Evolutionary conservation across 805 yeast genomes (phyloP), one percentile per base, ranked within the genome.

Genomic region (Lipomyces mesembrius): DNA sequence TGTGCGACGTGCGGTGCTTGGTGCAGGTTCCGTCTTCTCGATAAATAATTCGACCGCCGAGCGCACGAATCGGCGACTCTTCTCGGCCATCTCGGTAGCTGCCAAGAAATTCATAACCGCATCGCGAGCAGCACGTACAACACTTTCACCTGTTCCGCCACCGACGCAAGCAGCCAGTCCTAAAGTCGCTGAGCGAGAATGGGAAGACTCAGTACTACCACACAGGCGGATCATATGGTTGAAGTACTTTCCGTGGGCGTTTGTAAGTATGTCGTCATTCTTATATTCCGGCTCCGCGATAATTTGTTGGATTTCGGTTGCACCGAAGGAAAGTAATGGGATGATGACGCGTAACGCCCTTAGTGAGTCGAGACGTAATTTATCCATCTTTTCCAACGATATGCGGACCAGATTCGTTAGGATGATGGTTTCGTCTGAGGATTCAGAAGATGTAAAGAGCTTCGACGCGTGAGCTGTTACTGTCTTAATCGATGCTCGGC

Each of bases 301-400:
- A 25, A 59, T 20, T 27, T 22, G 25, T 25, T 14, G 51, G 25
- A 59, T 20, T 39, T 37, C 37, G 27, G 17, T 57, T 6, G 14
- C 12, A 14, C 11, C 52, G 14, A 20, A 8, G 3, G 49, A 11
- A 11, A 35, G 8, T 5, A 25, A n/a, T 3, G 22, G 25, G 17
- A 62, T 11, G 6, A 67, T 14, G 1, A 17, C 46, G 1, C 27
- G 20, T 4, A 87, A 69, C n/a, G 86, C 68, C 6, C 59, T 43
- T 7, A 83, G 73, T 0, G 92, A 79, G 8, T 74, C 74, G 0
- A 72, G 29, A 59, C 92, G 78, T 4, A 89, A 74, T 61, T 79
- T 83, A 65, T 85, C 89, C 64, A 88, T 84, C 2, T 86, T 81
- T 74, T 91, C 97, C 0, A 87, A 86, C 0, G 88, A 75, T 27